phyloP scores from a whole-genome alignment of 768 basidiomycete genomes.

The Phanerochaete carnosa region DNA sequence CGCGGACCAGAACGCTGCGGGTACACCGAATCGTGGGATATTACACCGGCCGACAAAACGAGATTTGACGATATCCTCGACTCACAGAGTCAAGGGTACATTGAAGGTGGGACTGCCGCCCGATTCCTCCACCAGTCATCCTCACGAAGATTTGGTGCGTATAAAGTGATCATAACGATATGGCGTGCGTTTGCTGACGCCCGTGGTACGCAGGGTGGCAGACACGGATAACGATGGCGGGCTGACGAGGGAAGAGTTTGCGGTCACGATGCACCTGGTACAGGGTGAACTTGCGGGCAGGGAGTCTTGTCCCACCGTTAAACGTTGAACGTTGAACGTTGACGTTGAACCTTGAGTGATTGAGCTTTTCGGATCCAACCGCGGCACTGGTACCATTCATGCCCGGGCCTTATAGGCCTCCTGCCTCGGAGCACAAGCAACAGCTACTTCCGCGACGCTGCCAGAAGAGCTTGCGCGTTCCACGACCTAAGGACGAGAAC shows the following conservation, averaged over 20 bases:
- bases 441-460: too few species aligned
- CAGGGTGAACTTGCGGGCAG: conserved; percentile 72
- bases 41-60: conserved; percentile 5
- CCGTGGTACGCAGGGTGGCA: conserved; percentile 62
- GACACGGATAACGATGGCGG: conserved; percentile 83
- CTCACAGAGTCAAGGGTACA: conserved; percentile 6
- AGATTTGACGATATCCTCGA: conserved; percentile 10
- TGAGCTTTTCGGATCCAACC: too few species aligned
- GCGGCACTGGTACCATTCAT: too few species aligned
- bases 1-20: conserved; percentile 57
- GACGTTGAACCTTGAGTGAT: too few species aligned
- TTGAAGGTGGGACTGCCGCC: conserved; percentile 10
- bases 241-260: conserved; percentile 86
- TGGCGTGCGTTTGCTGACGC: neutral
- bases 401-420: too few species aligned
- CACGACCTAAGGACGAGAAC: too few species aligned
- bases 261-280: conserved; percentile 92
- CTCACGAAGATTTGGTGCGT: conserved; percentile 12
- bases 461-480: too few species aligned
- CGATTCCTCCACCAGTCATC: conserved; percentile 9
- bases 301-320: too few species aligned
- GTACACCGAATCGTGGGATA: conserved; percentile 14
- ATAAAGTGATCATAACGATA: neutral
- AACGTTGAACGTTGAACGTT: too few species aligned
- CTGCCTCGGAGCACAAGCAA: too few species aligned